These are phyloP conservation scores for Erigeron philadelphicus DNA, from an alignment of 140 eudicot genomes.

Conservation along the genomic window DNA sequence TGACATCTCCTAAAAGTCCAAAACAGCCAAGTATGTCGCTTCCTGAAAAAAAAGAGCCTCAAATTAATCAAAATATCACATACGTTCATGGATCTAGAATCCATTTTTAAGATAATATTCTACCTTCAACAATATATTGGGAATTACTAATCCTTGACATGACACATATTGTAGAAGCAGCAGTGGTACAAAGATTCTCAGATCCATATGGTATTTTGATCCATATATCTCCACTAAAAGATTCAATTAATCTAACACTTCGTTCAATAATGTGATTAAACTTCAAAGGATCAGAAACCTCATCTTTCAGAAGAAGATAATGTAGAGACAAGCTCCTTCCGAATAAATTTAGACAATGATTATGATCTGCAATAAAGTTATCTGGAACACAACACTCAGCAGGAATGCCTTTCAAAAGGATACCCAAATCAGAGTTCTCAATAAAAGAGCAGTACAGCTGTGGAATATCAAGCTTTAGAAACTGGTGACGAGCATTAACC, in stretches of 20 bases:
- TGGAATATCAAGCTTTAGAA: constrained; percentile 58
- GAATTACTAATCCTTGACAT: constrained; percentile 49
- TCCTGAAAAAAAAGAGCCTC: constrained; percentile 35
- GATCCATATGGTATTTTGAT: constrained; percentile 54
- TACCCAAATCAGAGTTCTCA: constrained; percentile 31
- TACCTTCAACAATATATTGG: constrained; percentile 63
- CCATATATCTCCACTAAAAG: constrained; percentile 71
- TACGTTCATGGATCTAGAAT: constrained; percentile 2
- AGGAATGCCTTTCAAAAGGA: constrained; percentile 42
- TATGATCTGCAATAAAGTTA: constrained; percentile 40
- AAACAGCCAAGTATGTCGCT: constrained; percentile 35
- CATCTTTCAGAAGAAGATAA: constrained; percentile 37
- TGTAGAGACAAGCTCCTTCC: constrained; percentile 68
- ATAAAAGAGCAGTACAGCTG: constrained; percentile 49
- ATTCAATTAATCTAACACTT: constrained; percentile 39
- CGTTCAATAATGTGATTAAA: constrained; percentile 23
- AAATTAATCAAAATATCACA: constrained; percentile 2
- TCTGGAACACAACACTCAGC: constrained; percentile 49
- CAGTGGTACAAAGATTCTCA: constrained; percentile 21
- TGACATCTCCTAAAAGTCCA: constrained; percentile 45
- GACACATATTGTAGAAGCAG: constrained; percentile 43
- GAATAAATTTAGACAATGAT: constrained; percentile 54
- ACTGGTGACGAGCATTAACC: constrained; percentile 37
- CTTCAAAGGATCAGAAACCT: constrained; percentile 35
- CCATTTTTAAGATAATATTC: constrained; percentile 9